A percentile compares a stretch with the other conserved stretches of the same genome.
Conservation (phyloP, 441 rosid species). For the Aquilaria agallochum region DNA sequence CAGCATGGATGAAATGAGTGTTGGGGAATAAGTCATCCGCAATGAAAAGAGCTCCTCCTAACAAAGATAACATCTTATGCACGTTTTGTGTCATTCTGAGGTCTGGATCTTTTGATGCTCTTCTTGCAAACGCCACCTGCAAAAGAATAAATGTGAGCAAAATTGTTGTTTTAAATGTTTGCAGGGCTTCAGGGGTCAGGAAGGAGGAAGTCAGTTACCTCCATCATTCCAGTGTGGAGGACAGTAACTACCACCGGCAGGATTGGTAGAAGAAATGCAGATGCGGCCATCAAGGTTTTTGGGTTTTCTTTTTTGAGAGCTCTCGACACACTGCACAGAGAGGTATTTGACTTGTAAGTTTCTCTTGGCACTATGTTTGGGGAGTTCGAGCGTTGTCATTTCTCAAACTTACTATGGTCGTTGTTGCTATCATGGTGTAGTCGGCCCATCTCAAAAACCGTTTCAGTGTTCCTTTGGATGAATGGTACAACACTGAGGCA, state of each 20-base stretch:
- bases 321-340: slow-evolving; percentile 71
- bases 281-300: slow-evolving; percentile 88
- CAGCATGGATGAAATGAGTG: slow-evolving; percentile 92
- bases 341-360: too few relatives aligned
- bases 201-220: slow-evolving; percentile 38
- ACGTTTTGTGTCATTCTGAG: slow-evolving; percentile 64
- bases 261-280: slow-evolving; percentile 77
- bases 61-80: slow-evolving; percentile 80
- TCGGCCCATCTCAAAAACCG: slow-evolving; percentile 84
- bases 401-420: slow-evolving; percentile 59
- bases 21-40: slow-evolving; percentile 80
- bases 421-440: slow-evolving; percentile 90
- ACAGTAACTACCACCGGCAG: slow-evolving; percentile 95
- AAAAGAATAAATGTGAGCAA: neutral
- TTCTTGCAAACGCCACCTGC: slow-evolving; percentile 82
- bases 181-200: neutral
- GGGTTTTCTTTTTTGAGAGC: slow-evolving; percentile 85
- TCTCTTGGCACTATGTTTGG: too few relatives aligned
- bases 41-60: slow-evolving; percentile 80
- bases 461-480: slow-evolving; percentile 75
- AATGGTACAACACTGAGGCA: slow-evolving; percentile 84
- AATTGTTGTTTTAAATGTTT: slow-evolving; percentile 1
- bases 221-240: slow-evolving; percentile 95
- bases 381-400: neutral
- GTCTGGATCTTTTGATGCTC: slow-evolving; percentile 77